Evolutionary conservation across 768 basidiomycete species (phyloP).

Genomic region (Trametes maxima): DNA sequence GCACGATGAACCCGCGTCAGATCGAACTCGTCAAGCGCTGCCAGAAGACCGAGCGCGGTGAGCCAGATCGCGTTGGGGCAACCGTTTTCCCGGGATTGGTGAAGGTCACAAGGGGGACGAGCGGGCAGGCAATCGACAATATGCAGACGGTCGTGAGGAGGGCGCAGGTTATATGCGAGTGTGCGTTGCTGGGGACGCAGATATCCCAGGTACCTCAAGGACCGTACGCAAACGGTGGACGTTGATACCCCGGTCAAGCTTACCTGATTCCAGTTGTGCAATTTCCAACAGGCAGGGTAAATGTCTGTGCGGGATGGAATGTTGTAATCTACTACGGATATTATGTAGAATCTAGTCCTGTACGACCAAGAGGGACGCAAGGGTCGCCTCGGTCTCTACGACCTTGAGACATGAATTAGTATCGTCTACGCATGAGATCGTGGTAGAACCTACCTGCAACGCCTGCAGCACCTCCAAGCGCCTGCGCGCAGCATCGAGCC

Average conservation of each 20-base stretch:
- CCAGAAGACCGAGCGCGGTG: constrained; percentile 71
- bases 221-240: not conserved
- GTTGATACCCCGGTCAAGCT: not conserved
- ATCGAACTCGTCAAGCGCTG: constrained; percentile 87
- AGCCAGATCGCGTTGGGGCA: constrained; percentile 75
- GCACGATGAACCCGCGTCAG: constrained; percentile 71
- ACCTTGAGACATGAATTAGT: constrained; percentile 49
- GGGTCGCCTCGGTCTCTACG: constrained; percentile 80
- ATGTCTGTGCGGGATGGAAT: constrained; percentile 16
- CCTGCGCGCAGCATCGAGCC: constrained; percentile 87
- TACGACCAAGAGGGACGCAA: constrained; percentile 73
- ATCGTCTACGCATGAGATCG: constrained; percentile 1
- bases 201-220: not conserved
- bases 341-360: constrained; percentile 32
- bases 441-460: constrained; percentile 59
- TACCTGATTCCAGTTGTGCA: not conserved
- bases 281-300: not conserved
- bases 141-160: constrained; percentile 76
- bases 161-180: constrained; percentile 88
- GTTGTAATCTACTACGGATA: constrained; percentile 19
- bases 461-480: constrained; percentile 92
- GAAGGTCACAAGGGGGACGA: constrained; percentile 60
- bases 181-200: constrained; percentile 50
- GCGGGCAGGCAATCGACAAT: constrained; percentile 46
- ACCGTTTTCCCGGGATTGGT: constrained; percentile 89